These are phyloP conservation scores for Jimgerdemannia lactiflua DNA, from an alignment of 192 early-diverging fungal species.

Conservation along the genomic window DNA sequence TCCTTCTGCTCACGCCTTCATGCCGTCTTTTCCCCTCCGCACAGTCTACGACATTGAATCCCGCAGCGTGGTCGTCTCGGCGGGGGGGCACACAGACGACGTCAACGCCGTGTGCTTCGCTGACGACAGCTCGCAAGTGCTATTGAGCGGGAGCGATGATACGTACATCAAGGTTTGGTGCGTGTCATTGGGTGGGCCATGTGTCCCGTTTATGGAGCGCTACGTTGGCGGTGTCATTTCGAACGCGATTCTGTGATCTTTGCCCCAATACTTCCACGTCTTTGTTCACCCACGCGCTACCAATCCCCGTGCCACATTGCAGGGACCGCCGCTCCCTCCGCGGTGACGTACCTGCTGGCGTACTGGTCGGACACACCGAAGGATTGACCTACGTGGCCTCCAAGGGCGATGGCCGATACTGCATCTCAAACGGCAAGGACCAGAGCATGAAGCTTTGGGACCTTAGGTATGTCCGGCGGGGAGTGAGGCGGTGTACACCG, in stretches of 20 bases:
- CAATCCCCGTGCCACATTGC: not conserved
- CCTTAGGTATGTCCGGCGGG: constrained; percentile 13
- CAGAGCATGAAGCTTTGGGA: constrained; percentile 70
- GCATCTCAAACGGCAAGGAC: constrained; percentile 69
- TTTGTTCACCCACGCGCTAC: not conserved
- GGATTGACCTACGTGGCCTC: constrained; percentile 66
- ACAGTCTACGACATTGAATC: constrained; percentile 58
- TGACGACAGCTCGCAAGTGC: constrained; percentile 50
- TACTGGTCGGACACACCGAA: constrained; percentile 68
- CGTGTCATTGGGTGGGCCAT: constrained; percentile 10
- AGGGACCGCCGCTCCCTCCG: constrained; percentile 58
- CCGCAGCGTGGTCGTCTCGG: constrained; percentile 42
- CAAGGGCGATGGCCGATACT: constrained; percentile 63
- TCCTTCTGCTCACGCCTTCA: not conserved
- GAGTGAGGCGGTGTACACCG: not conserved
- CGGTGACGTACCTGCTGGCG: constrained; percentile 45
- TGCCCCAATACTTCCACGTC: too few relatives aligned
- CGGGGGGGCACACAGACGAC: constrained; percentile 57
- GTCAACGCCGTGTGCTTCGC: constrained; percentile 65
- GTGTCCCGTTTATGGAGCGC: not conserved
- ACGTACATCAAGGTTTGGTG: constrained; percentile 49
- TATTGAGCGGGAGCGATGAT: constrained; percentile 65
- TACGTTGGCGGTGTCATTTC: too few relatives aligned
- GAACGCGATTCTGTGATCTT: too few relatives aligned
- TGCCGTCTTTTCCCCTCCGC: constrained; percentile 2